Conservation (phyloP, 1,139 yeast species). For the Suhomyces bolitotheri region DNA sequence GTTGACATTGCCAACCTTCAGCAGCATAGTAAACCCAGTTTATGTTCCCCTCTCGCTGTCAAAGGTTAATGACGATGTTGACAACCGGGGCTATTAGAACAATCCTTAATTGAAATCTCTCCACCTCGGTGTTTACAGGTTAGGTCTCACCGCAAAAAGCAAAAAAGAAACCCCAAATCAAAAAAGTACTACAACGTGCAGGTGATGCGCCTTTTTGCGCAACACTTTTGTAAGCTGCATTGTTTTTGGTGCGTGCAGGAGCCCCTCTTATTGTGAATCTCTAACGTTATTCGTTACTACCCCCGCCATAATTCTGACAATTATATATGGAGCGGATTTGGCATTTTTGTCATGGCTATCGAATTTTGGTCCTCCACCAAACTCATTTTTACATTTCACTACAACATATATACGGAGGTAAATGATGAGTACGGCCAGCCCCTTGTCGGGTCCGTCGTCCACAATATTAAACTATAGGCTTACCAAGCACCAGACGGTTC, state of each 20-base stretch:
- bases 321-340: constrained; percentile 5
- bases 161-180: too few species aligned
- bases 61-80: too few species aligned
- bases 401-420: constrained; percentile 2
- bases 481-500: constrained; percentile 12
- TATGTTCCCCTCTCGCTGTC: too few species aligned
- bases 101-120: too few species aligned
- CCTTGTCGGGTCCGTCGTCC: constrained; percentile 6
- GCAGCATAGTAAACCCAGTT: too few species aligned
- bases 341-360: not conserved
- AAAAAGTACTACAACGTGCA: too few species aligned
- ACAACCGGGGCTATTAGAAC: too few species aligned
- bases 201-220: not conserved
- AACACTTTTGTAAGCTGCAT: not conserved
- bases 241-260: not conserved
- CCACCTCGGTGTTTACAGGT: too few species aligned
- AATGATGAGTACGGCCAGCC: constrained; percentile 9
- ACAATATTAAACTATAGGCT: constrained; percentile 13
- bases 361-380: not conserved
- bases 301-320: constrained; percentile 2
- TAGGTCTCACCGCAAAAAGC: too few species aligned
- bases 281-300: constrained; percentile 7
- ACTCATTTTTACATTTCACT: too few species aligned
- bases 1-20: too few species aligned
- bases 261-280: constrained; percentile 9